A percentile compares a stretch with the other conserved stretches of the same genome.
These are phyloP conservation scores for Allantophomopsis cytisporea DNA, from an alignment of 2,329 filamentous ascomycete genomes.

Conservation along the genomic window DNA sequence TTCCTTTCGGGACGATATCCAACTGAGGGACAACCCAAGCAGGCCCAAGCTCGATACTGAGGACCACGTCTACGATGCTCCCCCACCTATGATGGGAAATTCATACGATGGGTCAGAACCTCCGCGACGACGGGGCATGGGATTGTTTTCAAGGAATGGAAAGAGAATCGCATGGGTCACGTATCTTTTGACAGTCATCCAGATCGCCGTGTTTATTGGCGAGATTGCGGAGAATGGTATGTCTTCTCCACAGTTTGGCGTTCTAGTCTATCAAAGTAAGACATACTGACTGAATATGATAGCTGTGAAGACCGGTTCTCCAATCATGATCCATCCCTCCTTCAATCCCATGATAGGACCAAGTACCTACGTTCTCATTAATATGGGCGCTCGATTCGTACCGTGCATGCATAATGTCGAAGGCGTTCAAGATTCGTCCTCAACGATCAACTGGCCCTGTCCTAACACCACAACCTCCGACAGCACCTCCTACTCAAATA, in stretches of 20 bases:
- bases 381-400: slow-evolving; percentile 87
- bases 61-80: slow-evolving; percentile 50
- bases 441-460: slow-evolving; percentile 55
- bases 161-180: slow-evolving; percentile 59
- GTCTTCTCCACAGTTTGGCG: slow-evolving; percentile 13
- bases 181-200: slow-evolving; percentile 63
- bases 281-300: slow-evolving; percentile 4
- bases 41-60: slow-evolving; percentile 21
- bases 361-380: slow-evolving; percentile 79
- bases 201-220: slow-evolving; percentile 76
- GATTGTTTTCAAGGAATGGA: slow-evolving; percentile 30
- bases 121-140: slow-evolving; percentile 30
- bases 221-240: slow-evolving; percentile 77
- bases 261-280: too few relatives aligned
- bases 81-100: slow-evolving; percentile 9
- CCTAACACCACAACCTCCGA: slow-evolving; percentile 60
- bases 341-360: slow-evolving; percentile 99
- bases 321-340: slow-evolving; percentile 42
- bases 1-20: slow-evolving; percentile 36
- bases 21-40: slow-evolving; percentile 28
- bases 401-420: slow-evolving; percentile 87
- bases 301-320: slow-evolving; percentile 64
- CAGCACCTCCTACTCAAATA: slow-evolving; percentile 27
- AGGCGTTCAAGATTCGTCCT: slow-evolving; percentile 40
- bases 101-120: slow-evolving; percentile 6